Evolutionary conservation across 352 stramenopile species (phyloP), one percentile per base, ranked within the genome.

Genomic region (Thalassiosira livingstoniorum): DNA sequence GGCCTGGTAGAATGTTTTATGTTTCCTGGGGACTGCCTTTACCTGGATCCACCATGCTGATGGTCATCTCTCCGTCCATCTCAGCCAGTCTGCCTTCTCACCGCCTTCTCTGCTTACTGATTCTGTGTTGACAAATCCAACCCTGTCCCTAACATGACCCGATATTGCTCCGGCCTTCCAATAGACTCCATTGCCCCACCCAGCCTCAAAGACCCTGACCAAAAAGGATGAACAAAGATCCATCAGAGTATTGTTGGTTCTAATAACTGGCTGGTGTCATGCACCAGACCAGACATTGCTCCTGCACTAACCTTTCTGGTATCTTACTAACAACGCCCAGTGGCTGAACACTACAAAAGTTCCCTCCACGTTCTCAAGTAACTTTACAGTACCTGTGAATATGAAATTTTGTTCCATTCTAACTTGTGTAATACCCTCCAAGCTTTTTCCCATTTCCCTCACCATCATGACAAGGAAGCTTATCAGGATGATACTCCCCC

Each of bases 1-100:
- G 71, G 71, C 34, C 37, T n/a, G 27, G 35, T 73, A 1, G 32
- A 60, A n/a, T n/a, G n/a, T n/a, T n/a, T n/a, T n/a, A 34, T 80
- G 31, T 35, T 75, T 82, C 31, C 42, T 76, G 25, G 63, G 57
- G 18, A 64, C 54, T 15, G 45, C 74, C 23, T 76, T 82, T 27
- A 31, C 51, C 27, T 83, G 65, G 72, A 37, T 45, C 1, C 1
- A 29, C 5, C 53, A 69, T 2, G 15, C 43, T n/a, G 29, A 82
- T 27, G 58, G 60, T 32, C 31, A 69, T 23, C 15, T 82, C 5
- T 61, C 54, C 35, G 34, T 79, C 23, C 68, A 71, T 37, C 35
- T 71, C 34, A 55, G n/a, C 1, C 79, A 86, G 55, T 37, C 34
- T 7, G 58, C 63, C 1, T 86, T 78, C 53, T 42, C 66, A 4